Percentiles rank a stretch among this genome's conserved stretches.
Conservation (phyloP, 2,329 filamentous ascomycete species). For the Ophiostoma ips region DNA sequence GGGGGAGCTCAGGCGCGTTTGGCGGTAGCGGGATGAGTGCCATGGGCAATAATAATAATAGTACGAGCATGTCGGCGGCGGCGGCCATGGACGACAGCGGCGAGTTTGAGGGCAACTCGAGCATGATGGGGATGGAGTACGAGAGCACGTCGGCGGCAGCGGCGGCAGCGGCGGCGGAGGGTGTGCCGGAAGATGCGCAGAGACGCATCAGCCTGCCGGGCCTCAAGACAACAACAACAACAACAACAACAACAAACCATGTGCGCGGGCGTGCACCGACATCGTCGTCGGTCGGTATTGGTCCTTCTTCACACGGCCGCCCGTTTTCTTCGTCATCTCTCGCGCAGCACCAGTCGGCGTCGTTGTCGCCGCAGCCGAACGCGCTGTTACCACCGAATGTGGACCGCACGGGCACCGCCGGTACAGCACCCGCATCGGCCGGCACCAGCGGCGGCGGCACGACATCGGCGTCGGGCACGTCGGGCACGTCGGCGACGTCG, state of each 20-base stretch:
- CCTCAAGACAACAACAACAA: conserved; percentile 37
- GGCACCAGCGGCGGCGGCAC: too few species aligned
- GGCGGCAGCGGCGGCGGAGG: neutral
- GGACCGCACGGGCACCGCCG: too few species aligned
- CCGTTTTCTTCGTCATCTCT: too few species aligned
- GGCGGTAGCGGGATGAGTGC: conserved; percentile 70
- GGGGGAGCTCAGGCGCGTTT: conserved; percentile 30
- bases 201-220: conserved; percentile 56
- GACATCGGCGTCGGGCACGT: too few species aligned
- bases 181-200: conserved; percentile 34
- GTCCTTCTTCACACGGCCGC: too few species aligned
- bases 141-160: conserved; percentile 22
- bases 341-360: too few species aligned
- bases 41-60: neutral
- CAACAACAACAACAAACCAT: conserved; percentile 16
- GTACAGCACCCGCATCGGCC: too few species aligned
- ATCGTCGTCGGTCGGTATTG: too few species aligned
- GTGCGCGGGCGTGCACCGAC: too few species aligned
- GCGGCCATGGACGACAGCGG: conserved; percentile 12
- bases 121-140: conserved; percentile 43
- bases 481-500: conserved; percentile 36
- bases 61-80: too few species aligned
- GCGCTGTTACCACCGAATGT: too few species aligned
- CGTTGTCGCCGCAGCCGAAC: too few species aligned
- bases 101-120: conserved; percentile 30